Percentiles rank a stretch among this genome's conserved stretches.
phyloP scores from a whole-genome alignment of 805 yeast species.

The Saccharomyces mikatae region DNA sequence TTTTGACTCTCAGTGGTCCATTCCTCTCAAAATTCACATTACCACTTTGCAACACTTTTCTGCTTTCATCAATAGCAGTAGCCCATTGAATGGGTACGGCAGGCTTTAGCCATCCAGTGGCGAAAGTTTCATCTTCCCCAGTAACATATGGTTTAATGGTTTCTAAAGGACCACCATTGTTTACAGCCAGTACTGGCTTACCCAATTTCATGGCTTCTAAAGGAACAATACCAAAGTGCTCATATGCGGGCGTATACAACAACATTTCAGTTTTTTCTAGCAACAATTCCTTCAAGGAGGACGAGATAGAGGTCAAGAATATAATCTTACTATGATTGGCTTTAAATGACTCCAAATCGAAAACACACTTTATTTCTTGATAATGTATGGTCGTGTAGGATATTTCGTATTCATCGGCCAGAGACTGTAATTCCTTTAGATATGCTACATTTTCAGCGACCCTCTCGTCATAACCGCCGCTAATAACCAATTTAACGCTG shows the following conservation, averaged over 20 bases:
- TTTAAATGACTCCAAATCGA: slow-evolving; percentile 9
- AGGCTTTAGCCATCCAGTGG: slow-evolving; percentile 59
- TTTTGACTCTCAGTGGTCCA: slow-evolving; percentile 28
- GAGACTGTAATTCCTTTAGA: slow-evolving; percentile 47
- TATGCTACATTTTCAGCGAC: slow-evolving; percentile 71
- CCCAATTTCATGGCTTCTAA: slow-evolving; percentile 85
- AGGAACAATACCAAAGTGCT: slow-evolving; percentile 97
- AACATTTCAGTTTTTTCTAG: slow-evolving; percentile 51
- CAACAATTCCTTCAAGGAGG: slow-evolving; percentile 54
- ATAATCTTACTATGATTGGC: slow-evolving; percentile 42
- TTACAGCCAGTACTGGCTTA: slow-evolving; percentile 77
- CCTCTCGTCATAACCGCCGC: slow-evolving; percentile 86
- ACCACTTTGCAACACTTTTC: slow-evolving; percentile 15
- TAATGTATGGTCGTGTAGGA: slow-evolving; percentile 37
- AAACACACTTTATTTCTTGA: slow-evolving; percentile 18
- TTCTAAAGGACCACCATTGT: slow-evolving; percentile 91
- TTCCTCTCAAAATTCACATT: slow-evolving; percentile 17
- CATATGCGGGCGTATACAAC: slow-evolving; percentile 82
- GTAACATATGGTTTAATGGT: slow-evolving; percentile 36
- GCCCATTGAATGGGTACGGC: slow-evolving; percentile 49
- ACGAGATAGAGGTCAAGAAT: slow-evolving; percentile 74
- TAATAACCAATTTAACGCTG: slow-evolving; percentile 51
- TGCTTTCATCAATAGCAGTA: slow-evolving; percentile 37
- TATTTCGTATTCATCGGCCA: slow-evolving; percentile 41
- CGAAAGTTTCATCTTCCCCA: slow-evolving; percentile 27